phyloP scores from a whole-genome alignment of 2,329 filamentous ascomycete species.

The Coniochaeta sp. region DNA sequence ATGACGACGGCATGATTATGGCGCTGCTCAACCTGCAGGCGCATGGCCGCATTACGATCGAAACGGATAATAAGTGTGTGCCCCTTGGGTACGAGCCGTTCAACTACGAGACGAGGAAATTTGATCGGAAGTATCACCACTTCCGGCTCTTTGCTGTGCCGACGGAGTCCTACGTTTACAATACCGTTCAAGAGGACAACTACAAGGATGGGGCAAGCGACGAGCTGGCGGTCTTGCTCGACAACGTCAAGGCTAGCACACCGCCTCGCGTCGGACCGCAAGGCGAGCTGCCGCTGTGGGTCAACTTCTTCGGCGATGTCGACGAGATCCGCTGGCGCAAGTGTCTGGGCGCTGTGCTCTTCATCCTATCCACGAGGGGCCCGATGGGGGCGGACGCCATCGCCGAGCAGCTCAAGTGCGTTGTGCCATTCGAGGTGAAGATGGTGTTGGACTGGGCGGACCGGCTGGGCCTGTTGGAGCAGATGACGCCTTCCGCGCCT shows the following conservation, averaged over 20 bases:
- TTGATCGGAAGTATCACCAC: conserved; percentile 57
- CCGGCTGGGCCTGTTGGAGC: conserved; percentile 40
- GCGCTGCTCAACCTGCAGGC: conserved; percentile 60
- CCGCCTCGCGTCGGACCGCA: conserved; percentile 33
- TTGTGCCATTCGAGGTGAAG: conserved; percentile 55
- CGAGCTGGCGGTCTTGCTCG: conserved; percentile 23
- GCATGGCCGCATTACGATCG: conserved; percentile 45
- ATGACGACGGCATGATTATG: conserved; percentile 59
- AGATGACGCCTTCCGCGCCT: conserved; percentile 24
- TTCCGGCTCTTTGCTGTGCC: conserved; percentile 55
- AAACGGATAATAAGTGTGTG: conserved; percentile 47
- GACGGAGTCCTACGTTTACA: conserved; percentile 49
- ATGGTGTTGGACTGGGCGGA: conserved; percentile 53
- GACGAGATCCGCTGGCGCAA: conserved; percentile 57
- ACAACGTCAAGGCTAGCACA: conserved; percentile 18
- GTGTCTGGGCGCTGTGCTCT: conserved; percentile 53
- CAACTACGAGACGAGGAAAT: conserved; percentile 63
- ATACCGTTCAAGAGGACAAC: conserved; percentile 33
- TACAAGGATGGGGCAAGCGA: neutral
- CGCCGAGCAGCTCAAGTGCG: conserved; percentile 45
- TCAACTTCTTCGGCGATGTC: conserved; percentile 56
- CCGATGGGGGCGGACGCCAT: conserved; percentile 46
- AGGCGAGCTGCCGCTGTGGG: conserved; percentile 61
- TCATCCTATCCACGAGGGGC: conserved; percentile 55
- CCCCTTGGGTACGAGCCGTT: conserved; percentile 64